phyloP scores from a whole-genome alignment of 257 asterid genomes.

The Sherardia arvensis region DNA sequence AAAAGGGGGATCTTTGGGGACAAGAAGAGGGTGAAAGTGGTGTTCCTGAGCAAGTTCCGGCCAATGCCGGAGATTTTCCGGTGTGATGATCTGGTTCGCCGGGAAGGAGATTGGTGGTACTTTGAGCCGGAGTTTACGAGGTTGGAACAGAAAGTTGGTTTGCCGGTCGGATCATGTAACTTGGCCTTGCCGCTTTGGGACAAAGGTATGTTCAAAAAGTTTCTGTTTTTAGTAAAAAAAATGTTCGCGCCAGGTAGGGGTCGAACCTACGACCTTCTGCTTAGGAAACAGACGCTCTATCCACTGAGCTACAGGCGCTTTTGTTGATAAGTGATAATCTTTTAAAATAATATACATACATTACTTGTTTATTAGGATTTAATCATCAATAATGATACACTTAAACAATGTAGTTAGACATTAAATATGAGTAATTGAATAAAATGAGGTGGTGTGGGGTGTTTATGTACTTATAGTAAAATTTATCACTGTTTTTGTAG shows the following conservation, averaged over 20 bases:
- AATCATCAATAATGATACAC: background rate
- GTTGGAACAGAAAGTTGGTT: constrained; percentile 46
- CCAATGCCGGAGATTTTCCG: constrained; percentile 81
- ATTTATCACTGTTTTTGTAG: too few species aligned
- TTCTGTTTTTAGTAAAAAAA: background rate
- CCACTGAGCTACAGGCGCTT: constrained; percentile 99
- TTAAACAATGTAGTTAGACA: background rate
- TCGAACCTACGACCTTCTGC: constrained; percentile 99
- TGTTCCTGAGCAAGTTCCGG: constrained; percentile 56
- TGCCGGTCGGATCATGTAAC: constrained; percentile 86
- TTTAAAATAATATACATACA: too few species aligned
- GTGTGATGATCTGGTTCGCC: constrained; percentile 56
- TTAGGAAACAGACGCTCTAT: constrained; percentile 99
- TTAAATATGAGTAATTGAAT: background rate
- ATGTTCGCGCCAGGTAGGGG: constrained; percentile 90
- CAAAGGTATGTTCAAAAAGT: constrained; percentile 39
- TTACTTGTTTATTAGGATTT: background rate
- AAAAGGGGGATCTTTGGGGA: constrained; percentile 38
- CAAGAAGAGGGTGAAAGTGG: constrained; percentile 36
- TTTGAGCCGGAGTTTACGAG: constrained; percentile 40
- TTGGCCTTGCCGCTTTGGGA: constrained; percentile 92
- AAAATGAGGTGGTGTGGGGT: background rate
- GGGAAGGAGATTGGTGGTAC: constrained; percentile 86
- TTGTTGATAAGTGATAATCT: background rate
- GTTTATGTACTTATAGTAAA: too few species aligned